Conservation (phyloP, 345 rosid species). For the Murraya paniculata region DNA sequence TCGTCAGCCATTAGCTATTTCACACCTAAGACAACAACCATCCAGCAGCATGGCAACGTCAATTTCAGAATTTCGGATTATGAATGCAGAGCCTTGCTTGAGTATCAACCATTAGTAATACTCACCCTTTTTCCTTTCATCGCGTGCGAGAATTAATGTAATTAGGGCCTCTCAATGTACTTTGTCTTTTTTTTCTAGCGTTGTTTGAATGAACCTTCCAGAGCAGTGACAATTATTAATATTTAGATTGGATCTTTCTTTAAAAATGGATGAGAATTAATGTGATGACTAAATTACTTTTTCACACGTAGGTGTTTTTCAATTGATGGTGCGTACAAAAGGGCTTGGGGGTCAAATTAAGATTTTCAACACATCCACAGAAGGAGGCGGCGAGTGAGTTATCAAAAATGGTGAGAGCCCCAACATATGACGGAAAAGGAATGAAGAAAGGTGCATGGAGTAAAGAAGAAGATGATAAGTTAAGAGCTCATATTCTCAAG, state of each 20-base stretch:
- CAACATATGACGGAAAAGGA: constrained; percentile 32
- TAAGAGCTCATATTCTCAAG: constrained; percentile 25
- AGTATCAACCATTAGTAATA: neutral
- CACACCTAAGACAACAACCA: neutral
- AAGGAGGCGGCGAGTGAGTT: neutral
- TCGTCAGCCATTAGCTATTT: neutral
- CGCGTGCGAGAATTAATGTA: neutral
- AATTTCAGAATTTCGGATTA: no score
- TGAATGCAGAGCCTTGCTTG: neutral
- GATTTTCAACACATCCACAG: neutral
- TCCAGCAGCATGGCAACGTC: no score
- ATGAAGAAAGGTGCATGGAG: constrained; percentile 44
- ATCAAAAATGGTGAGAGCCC: constrained; percentile 36
- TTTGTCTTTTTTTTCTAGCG: no score
- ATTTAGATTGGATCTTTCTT: neutral
- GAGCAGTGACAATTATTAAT: neutral
- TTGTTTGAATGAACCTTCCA: no score
- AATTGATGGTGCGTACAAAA: neutral
- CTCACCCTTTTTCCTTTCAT: neutral
- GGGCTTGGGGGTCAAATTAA: neutral
- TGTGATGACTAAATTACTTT: neutral
- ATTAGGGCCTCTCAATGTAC: neutral
- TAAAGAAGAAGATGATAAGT: constrained; percentile 34
- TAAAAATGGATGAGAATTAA: neutral
- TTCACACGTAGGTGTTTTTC: neutral